Evolutionary conservation across 768 basidiomycete genomes (phyloP).

Genomic region (Lyophyllum decastes): DNA sequence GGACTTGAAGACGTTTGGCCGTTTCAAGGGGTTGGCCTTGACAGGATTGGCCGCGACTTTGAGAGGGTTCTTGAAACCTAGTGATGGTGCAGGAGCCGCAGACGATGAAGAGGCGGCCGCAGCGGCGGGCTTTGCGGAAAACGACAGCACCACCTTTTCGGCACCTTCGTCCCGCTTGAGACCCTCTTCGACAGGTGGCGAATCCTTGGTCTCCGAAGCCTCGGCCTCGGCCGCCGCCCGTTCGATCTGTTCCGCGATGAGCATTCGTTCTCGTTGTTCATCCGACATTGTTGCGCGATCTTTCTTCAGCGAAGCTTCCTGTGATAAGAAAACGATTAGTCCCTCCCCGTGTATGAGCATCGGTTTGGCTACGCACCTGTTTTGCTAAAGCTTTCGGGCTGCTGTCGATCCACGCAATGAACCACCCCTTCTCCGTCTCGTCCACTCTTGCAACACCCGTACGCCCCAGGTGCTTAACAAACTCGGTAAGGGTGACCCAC

Average conservation of each 20-base stretch:
- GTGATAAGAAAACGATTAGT: constrained; percentile 12
- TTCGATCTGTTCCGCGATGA: constrained; percentile 93
- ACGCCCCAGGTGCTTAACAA: constrained; percentile 86
- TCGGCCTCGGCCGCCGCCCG: constrained; percentile 62
- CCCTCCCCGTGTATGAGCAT: not conserved
- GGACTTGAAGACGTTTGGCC: constrained; percentile 73
- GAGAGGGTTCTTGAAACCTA: constrained; percentile 66
- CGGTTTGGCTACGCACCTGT: constrained; percentile 50
- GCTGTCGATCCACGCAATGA: constrained; percentile 96
- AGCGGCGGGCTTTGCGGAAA: constrained; percentile 56
- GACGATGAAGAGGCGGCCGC: constrained; percentile 24
- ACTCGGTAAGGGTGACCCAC: constrained; percentile 98
- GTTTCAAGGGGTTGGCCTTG: constrained; percentile 71
- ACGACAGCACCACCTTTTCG: constrained; percentile 76
- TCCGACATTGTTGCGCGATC: constrained; percentile 90
- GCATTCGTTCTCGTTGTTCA: constrained; percentile 88
- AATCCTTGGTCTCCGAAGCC: constrained; percentile 33
- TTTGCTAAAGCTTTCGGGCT: constrained; percentile 93
- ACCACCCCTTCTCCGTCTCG: constrained; percentile 99
- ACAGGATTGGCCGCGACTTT: constrained; percentile 60
- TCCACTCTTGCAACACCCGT: constrained; percentile 89
- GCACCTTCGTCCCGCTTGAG: constrained; percentile 71
- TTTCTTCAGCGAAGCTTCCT: constrained; percentile 89
- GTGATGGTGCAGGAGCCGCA: constrained; percentile 31
- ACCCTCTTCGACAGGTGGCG: constrained; percentile 52